Evolutionary conservation across 495 filamentous ascomycete genomes (phyloP), one percentile per base, ranked within the genome.

Genomic region (Monascus purpureus): DNA sequence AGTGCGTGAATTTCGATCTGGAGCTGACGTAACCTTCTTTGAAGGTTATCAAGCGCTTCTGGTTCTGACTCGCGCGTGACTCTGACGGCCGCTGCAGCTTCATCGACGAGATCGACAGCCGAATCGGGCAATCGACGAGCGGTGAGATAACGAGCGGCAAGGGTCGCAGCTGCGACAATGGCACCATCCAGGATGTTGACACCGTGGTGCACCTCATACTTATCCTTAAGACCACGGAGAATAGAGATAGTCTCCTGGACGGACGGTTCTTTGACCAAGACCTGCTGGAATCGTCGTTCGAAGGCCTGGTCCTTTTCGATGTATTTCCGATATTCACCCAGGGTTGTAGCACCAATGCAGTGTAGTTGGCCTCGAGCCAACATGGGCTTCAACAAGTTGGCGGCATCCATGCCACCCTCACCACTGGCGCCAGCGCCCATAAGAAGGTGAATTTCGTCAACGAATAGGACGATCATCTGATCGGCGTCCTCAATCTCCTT

Each of bases 301-400:
- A 97, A 96, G 28, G 90, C 90, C 27, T 82, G 79, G 43, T 97
- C 90, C 56, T 97, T 97, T 54, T 97, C 92, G 36, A 97, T 95
- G 55, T 97, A 95, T 58, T 97, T 97, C 43, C 90, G 75, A 60
- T 96, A 97, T 55, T 97, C 90, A 37, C 73, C 72, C 30, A 97
- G 65, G 1, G 90, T 97, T 0, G 90, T 97, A 1, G 90, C 90
- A 51, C 90, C 90, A 39, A 96, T 95, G 47, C 90, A 97, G 65
- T 97, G 90, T 31, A 97, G 67, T 51, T 96, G 87, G 13, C 90
- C 90, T 47, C 90, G 73, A 35, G 90, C 90, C 36, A 96, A 70
- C 82, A 95, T 94, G 4, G 86, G 90, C 65, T 97, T 97, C 41
- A 97, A 69, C 27, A 97, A 59, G 51, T 97, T 97, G 44, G 90